Evolutionary conservation across 2,329 filamentous ascomycete species (phyloP).

Genomic region (Diaporthe vexans): DNA sequence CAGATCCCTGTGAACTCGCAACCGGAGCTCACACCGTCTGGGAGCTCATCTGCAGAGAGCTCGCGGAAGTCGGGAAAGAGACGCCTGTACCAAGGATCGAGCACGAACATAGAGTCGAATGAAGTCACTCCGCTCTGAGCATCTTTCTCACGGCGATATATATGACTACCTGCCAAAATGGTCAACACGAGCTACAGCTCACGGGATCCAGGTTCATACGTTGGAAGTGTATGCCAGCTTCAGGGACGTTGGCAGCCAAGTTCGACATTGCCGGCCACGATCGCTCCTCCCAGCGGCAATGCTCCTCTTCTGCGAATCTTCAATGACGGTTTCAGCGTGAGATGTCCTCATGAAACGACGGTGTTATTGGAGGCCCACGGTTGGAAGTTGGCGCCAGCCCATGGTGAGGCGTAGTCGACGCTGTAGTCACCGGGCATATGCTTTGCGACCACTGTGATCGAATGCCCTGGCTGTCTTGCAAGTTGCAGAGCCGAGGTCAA

Average conservation of each 20-base stretch:
- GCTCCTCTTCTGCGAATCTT: slow-evolving; percentile 72
- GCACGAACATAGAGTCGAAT: not conserved
- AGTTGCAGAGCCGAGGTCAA: slow-evolving; percentile 65
- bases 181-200: slow-evolving; percentile 53
- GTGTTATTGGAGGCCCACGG: slow-evolving; percentile 66
- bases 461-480: slow-evolving; percentile 58
- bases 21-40: slow-evolving; percentile 76
- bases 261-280: slow-evolving; percentile 75
- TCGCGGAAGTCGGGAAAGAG: slow-evolving; percentile 79
- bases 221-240: slow-evolving; percentile 86
- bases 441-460: slow-evolving; percentile 69
- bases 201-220: slow-evolving; percentile 53
- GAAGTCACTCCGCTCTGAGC: not conserved
- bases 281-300: no score
- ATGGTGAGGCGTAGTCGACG: slow-evolving; percentile 90
- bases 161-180: slow-evolving; percentile 71
- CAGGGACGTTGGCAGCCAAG: slow-evolving; percentile 74
- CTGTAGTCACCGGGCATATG: slow-evolving; percentile 96
- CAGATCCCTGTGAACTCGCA: slow-evolving; percentile 87
- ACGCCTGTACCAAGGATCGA: not conserved
- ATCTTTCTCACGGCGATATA: slow-evolving; percentile 59
- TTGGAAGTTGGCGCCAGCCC: slow-evolving; percentile 86
- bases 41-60: slow-evolving; percentile 70
- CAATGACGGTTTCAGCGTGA: slow-evolving; percentile 57
- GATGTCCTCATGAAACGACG: slow-evolving; percentile 16